Conservation (phyloP, 2,329 filamentous ascomycete species). For the Verticillium longisporum region DNA sequence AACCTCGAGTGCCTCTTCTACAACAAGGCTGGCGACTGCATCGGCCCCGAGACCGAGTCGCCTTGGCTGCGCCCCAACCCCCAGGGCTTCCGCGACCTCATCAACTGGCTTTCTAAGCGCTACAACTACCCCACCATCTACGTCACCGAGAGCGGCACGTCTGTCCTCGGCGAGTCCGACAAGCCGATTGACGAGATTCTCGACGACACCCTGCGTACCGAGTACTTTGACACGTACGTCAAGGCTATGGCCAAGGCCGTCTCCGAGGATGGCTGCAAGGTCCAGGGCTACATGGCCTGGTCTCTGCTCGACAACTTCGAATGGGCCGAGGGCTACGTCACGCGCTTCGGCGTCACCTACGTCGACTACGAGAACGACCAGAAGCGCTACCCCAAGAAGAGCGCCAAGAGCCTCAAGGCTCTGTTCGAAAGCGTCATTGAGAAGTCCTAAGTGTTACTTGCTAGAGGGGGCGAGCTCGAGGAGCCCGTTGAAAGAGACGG, state of each 20-base stretch:
- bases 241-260: slow-evolving; percentile 68
- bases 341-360: slow-evolving; percentile 75
- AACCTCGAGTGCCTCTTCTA: slow-evolving; percentile 67
- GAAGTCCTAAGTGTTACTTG: slow-evolving; percentile 37
- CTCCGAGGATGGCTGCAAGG: slow-evolving; percentile 67
- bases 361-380: slow-evolving; percentile 78
- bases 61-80: slow-evolving; percentile 74
- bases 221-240: slow-evolving; percentile 76
- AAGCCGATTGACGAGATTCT: slow-evolving; percentile 63
- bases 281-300: slow-evolving; percentile 79
- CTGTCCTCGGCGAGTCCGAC: slow-evolving; percentile 76
- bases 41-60: slow-evolving; percentile 77
- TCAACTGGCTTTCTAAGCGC: slow-evolving; percentile 70
- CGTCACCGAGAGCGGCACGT: slow-evolving; percentile 85
- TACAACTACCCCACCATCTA: slow-evolving; percentile 75
- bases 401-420: slow-evolving; percentile 61
- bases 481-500: not conserved
- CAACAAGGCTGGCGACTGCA: slow-evolving; percentile 65
- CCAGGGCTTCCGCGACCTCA: slow-evolving; percentile 67
- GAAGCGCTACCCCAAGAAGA: slow-evolving; percentile 79
- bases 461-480: not conserved
- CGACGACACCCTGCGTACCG: slow-evolving; percentile 72
- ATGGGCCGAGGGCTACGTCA: slow-evolving; percentile 88
- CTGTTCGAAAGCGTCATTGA: slow-evolving; percentile 67
- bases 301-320: slow-evolving; percentile 87